phyloP scores from a whole-genome alignment of 73 alveolate genomes.

The Paraurostyla sp. region DNA sequence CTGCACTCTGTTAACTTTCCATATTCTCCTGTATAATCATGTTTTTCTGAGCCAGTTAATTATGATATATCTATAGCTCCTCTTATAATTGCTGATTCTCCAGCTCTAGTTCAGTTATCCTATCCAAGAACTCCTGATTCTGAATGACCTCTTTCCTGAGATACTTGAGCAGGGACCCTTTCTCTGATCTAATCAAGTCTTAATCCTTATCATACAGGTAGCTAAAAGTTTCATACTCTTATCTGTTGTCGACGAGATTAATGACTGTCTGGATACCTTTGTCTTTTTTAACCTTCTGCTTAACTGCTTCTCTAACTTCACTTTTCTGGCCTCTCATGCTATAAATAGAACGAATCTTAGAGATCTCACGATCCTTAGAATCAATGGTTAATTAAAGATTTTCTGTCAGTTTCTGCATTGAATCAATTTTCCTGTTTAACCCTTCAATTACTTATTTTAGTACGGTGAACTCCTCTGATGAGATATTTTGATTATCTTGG shows the following conservation, averaged over 20 bases:
- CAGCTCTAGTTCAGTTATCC: conserved; percentile 17
- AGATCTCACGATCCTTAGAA: conserved; percentile 22
- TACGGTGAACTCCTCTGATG: conserved; percentile 18
- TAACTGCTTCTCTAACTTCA: neutral
- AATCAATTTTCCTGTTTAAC: conserved; percentile 14
- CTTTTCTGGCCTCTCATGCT: neutral
- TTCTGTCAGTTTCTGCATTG: conserved; percentile 28
- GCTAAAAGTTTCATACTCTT: conserved; percentile 25
- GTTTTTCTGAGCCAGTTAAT: neutral
- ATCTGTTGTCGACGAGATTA: conserved; percentile 11
- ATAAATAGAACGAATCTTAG: conserved; percentile 13
- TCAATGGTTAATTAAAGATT: conserved; percentile 25
- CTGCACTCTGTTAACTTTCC: neutral
- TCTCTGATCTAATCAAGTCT: conserved; percentile 57
- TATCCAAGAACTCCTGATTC: conserved; percentile 51
- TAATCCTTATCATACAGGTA: conserved; percentile 45
- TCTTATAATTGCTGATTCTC: neutral
- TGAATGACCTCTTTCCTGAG: conserved; percentile 50
- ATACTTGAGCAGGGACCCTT: conserved; percentile 29
- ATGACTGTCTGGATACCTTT: conserved; percentile 12
- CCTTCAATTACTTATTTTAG: conserved; percentile 40
- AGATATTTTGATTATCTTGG: neutral
- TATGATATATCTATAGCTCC: neutral
- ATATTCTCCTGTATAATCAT: neutral
- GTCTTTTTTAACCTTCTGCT: conserved; percentile 29